Conservation (phyloP, 306 rosid species). For the Purshia tridentata region DNA sequence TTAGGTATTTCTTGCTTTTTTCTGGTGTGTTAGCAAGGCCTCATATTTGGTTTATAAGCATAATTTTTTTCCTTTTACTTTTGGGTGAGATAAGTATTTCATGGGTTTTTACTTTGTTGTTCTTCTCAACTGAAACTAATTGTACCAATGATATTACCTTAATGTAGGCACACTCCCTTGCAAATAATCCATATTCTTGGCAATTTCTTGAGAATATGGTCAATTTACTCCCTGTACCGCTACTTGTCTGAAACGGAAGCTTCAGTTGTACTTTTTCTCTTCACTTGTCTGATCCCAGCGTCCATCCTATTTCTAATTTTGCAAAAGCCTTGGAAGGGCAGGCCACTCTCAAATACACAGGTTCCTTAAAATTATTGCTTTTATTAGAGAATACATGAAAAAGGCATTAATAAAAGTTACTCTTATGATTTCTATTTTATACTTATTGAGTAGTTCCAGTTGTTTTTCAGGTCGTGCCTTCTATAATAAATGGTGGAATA, state of each 20-base stretch:
- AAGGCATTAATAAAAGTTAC: neutral
- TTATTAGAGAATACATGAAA: constrained; percentile 7
- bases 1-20: neutral
- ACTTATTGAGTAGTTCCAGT: constrained; percentile 28
- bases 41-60: neutral
- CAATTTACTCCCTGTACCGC: constrained; percentile 81
- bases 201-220: constrained; percentile 94
- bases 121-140: constrained; percentile 4
- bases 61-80: neutral
- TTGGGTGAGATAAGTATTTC: neutral
- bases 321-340: constrained; percentile 99
- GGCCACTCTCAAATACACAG: constrained; percentile 88
- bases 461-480: constrained; percentile 81
- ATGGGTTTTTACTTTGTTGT: neutral
- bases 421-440: constrained; percentile 14
- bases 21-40: neutral
- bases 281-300: constrained; percentile 78
- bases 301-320: constrained; percentile 70
- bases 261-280: constrained; percentile 81
- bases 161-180: constrained; percentile 79
- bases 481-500: constrained; percentile 87
- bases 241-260: constrained; percentile 80
- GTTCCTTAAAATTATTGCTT: constrained; percentile 35
- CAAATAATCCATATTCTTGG: constrained; percentile 84
- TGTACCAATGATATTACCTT: constrained; percentile 24